A percentile compares a stretch with the other conserved stretches of the same genome.
These are phyloP conservation scores for Alternaria triticimaculans DNA, from an alignment of 2,329 filamentous ascomycete genomes.

Conservation along the genomic window DNA sequence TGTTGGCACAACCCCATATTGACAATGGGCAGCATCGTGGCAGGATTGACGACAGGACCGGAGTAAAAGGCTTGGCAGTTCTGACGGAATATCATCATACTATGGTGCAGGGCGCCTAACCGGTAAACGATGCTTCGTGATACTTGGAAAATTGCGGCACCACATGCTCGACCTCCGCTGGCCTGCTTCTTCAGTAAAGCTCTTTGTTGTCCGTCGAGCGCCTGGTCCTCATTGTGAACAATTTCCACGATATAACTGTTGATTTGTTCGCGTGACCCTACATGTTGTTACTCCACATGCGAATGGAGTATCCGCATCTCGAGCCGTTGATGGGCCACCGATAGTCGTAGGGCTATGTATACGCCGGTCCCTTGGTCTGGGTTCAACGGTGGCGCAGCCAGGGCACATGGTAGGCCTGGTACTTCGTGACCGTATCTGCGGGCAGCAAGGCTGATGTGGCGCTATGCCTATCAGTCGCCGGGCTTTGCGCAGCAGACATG, in stretches of 20 bases:
- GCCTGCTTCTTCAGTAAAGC: not conserved
- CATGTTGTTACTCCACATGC: not conserved
- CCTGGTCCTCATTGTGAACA: not conserved
- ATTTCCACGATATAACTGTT: not conserved
- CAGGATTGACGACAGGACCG: not conserved
- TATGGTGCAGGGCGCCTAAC: constrained; percentile 1
- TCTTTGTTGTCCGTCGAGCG: not conserved
- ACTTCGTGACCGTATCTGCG: constrained; percentile 2
- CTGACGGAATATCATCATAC: not conserved
- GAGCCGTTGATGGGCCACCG: not conserved
- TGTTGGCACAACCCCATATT: constrained; percentile 1
- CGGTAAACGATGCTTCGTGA: not conserved
- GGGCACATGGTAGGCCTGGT: constrained; percentile 11
- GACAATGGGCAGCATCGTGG: not conserved
- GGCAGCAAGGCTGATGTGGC: not conserved
- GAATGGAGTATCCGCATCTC: not conserved
- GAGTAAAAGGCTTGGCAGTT: not conserved
- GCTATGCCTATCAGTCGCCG: constrained; percentile 5
- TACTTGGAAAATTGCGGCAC: not conserved
- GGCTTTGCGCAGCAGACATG: not conserved
- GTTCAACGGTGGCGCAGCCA: constrained; percentile 18
- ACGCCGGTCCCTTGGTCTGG: constrained; percentile 6
- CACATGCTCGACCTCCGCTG: not conserved
- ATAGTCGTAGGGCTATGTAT: constrained; percentile 12
- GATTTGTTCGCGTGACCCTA: not conserved